Base-by-base conservation (phyloP, 768 basidiomycete species). In the Chalciporus chontae region DNA sequence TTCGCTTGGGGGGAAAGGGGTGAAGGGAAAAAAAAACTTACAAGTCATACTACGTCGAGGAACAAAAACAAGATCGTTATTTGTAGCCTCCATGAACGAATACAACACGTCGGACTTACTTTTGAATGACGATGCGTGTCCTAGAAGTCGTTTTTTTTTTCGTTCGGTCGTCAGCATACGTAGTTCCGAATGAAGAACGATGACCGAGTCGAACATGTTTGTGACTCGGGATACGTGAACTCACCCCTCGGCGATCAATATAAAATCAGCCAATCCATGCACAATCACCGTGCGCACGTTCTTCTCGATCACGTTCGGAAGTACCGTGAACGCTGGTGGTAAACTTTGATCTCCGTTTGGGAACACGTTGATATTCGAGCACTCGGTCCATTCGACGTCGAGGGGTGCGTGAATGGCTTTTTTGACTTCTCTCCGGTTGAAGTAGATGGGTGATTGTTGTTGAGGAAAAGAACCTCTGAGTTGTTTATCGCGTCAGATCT, bases 241-340 rank as follows among this genome's bases (percentile, higher is more conserved):
- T 50, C 54, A 85, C 84, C 87, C 88, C 53, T 87, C 83, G 9
- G 86, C 79, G 43, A 90, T 87, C 29, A 86, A 70, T 49, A 85
- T 74, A 58, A 80, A 90, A 65, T 90, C 87, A 0, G 79, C 84
- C 43, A 87, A 70, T 0, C 87, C 87, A 45, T 90, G 87, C 5
- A 81, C 73, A 47, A 90, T 83, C 13, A 89, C 83, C 3, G 73
- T 77, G 44, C 85, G 73, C 46, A 78, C 69, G 63, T 73, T 87
- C 73, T 86, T 87, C 67, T 87, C 84, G 47, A 90, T 89, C 47
- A 87, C 85, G 53, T 72, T 82, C 5, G 87, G 85, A 4, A 90
- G 72, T 1, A 88, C 84, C 5, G 73, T 79, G 45, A 87, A 73
- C 0, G 78, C 76, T 8, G 85, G 74, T 0, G 85, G 85, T 3